Base-by-base conservation (phyloP, 2,329 filamentous ascomycete species). In the Botrytis fragariae region DNA sequence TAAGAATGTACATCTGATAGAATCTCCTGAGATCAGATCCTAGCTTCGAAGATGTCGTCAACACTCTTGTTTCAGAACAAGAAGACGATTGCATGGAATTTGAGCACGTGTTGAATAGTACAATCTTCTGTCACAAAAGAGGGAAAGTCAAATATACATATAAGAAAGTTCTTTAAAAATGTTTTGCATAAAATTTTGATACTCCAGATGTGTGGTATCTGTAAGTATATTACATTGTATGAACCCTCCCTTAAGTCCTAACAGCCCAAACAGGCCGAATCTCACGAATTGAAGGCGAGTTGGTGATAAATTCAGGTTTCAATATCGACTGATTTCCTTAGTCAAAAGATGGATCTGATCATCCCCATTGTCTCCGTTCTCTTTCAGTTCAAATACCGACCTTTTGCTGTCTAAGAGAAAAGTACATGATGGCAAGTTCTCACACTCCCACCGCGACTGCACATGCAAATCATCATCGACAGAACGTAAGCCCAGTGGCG, bases 131-230 rank as follows among this genome's bases (percentile, higher is more conserved):
- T 16, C 22, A 37, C 22, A 61, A n/a, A 14, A 16, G 22, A n/a
- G 6, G 10, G 10, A 16, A 39, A 61, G 22, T 37, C 22, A n/a
- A 18, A 22, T 4, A 8, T 25, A 14, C 20, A 25, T 1, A 3
- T n/a, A 16, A 22, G 3, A n/a, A 7, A 16, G 22, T 9, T 39
- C 3, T n/a, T 61, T 0, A 16, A n/a, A 10, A 2, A 2, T n/a
- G 4, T 12, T 4, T 39, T 39, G 32, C 1, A n/a, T 39, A 6
- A 3, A 39, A 8, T 61, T n/a, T 37, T 4, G 35, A 39, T 37
- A 25, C 1, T 14, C 35, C 39, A n/a, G 3, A 8, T 39, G 29
- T n/a, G 7, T 18, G 25, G 3, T n/a, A 51, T 29, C 35, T 67
- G 32, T 3, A 22, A 20, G 7, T 67, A 39, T 18, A 20, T 63